phyloP scores from a whole-genome alignment of 768 basidiomycete species.

The Lentinula guzmanii region DNA sequence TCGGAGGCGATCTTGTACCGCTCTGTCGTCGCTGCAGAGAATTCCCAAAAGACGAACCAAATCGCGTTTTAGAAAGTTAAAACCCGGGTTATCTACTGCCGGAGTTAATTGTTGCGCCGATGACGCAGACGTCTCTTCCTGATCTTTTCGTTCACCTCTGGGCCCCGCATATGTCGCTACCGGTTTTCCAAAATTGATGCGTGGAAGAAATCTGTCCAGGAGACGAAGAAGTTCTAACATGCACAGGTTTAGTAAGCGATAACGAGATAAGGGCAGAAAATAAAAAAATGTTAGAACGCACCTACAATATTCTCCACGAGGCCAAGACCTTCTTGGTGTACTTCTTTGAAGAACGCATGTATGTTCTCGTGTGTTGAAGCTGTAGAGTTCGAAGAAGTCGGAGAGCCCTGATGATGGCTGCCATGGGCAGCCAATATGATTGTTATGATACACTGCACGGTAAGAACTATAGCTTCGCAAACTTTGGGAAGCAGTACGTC shows the following conservation, averaged over 20 bases:
- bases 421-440: conserved; percentile 49
- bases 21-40: conserved; percentile 56
- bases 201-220: conserved; percentile 79
- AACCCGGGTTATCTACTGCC: conserved; percentile 46
- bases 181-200: conserved; percentile 74
- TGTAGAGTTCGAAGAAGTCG: conserved; percentile 9
- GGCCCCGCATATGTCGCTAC: conserved; percentile 20
- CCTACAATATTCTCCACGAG: conserved; percentile 53
- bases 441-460: conserved; percentile 69
- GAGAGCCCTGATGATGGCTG: conserved; percentile 3
- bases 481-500: conserved; percentile 73
- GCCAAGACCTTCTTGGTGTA: conserved; percentile 33
- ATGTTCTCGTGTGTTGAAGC: conserved; percentile 19
- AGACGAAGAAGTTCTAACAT: conserved; percentile 60
- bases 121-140: conserved; percentile 14
- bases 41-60: conserved; percentile 85
- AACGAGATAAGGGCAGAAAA: not conserved
- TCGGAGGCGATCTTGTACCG: conserved; percentile 71
- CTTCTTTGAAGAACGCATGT: conserved; percentile 39
- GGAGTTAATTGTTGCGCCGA: conserved; percentile 13
- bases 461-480: conserved; percentile 75
- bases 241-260: not conserved
- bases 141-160: not conserved
- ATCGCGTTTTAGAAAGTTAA: conserved; percentile 83
- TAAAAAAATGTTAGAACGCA: conserved; percentile 19